Conservation (phyloP, 176 grass and related monocot species). For the Ananas comosus region DNA sequence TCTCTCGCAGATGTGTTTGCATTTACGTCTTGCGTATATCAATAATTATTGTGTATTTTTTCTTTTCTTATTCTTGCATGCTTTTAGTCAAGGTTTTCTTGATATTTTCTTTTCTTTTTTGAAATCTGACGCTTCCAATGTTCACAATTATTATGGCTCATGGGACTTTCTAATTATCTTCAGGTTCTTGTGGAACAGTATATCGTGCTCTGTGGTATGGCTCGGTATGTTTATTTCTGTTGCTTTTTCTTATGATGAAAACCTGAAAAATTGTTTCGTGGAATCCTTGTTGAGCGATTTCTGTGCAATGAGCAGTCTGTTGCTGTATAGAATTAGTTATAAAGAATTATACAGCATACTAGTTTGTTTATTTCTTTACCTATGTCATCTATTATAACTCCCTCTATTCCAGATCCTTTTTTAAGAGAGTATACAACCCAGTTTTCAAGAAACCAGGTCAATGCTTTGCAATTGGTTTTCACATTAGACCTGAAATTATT, state of each 20-base stretch:
- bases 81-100: not conserved
- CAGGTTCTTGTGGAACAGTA: constrained; percentile 97
- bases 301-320: not conserved
- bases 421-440: too few relatives aligned
- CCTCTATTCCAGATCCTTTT: too few relatives aligned
- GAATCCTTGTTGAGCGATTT: not conserved
- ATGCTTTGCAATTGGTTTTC: too few relatives aligned
- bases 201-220: constrained; percentile 98
- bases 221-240: constrained; percentile 73
- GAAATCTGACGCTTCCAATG: constrained; percentile 9
- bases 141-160: not conserved
- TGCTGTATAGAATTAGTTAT: not conserved
- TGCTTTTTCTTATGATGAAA: constrained; percentile 5
- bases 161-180: constrained; percentile 21
- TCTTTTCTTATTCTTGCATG: not conserved
- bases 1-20: constrained; percentile 5
- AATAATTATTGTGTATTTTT: not conserved
- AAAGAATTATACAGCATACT: too few relatives aligned
- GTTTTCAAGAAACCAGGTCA: too few relatives aligned
- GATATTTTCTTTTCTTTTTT: not conserved
- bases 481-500: too few relatives aligned
- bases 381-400: too few relatives aligned
- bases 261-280: not conserved
- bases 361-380: too few relatives aligned
- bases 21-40: not conserved